A percentile compares a stretch with the other conserved stretches of the same genome.
Conservation (phyloP, 2,329 filamentous ascomycete genomes). For the Colletotrichum sp. region DNA sequence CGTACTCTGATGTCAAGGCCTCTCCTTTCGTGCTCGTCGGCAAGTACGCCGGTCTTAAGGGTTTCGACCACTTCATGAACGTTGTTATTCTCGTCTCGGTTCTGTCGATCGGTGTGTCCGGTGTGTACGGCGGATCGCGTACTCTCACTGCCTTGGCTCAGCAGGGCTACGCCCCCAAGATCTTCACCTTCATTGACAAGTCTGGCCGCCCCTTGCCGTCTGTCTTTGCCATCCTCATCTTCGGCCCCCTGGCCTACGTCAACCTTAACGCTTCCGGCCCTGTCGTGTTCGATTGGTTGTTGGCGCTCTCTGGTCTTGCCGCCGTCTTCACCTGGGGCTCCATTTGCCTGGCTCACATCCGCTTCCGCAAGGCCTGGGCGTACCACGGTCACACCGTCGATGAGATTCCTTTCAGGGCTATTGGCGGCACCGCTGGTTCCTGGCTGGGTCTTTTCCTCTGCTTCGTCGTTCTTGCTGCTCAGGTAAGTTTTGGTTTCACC, state of each 20-base stretch:
- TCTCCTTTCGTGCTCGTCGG: slow-evolving; percentile 23
- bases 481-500: background rate
- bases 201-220: slow-evolving; percentile 55
- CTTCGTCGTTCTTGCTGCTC: slow-evolving; percentile 55
- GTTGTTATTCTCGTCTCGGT: slow-evolving; percentile 58
- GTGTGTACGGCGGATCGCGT: slow-evolving; percentile 60
- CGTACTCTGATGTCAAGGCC: slow-evolving; percentile 40
- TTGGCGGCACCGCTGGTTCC: slow-evolving; percentile 65
- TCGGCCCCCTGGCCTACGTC: slow-evolving; percentile 53
- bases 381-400: slow-evolving; percentile 63
- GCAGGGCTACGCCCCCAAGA: slow-evolving; percentile 57
- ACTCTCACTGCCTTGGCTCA: slow-evolving; percentile 61
- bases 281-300: slow-evolving; percentile 67
- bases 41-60: slow-evolving; percentile 50
- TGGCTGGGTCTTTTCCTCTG: slow-evolving; percentile 66
- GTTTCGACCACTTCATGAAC: slow-evolving; percentile 59
- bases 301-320: slow-evolving; percentile 66
- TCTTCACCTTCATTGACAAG: slow-evolving; percentile 59
- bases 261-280: slow-evolving; percentile 49
- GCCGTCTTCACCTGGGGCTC: slow-evolving; percentile 71
- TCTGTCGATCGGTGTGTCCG: slow-evolving; percentile 58
- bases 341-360: slow-evolving; percentile 70
- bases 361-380: slow-evolving; percentile 67
- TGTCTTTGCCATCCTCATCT: slow-evolving; percentile 47
- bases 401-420: slow-evolving; percentile 68